Evolutionary conservation across 192 early-diverging fungal species (phyloP), one percentile per base, ranked within the genome.

Genomic region (Coemansia javaensis): DNA sequence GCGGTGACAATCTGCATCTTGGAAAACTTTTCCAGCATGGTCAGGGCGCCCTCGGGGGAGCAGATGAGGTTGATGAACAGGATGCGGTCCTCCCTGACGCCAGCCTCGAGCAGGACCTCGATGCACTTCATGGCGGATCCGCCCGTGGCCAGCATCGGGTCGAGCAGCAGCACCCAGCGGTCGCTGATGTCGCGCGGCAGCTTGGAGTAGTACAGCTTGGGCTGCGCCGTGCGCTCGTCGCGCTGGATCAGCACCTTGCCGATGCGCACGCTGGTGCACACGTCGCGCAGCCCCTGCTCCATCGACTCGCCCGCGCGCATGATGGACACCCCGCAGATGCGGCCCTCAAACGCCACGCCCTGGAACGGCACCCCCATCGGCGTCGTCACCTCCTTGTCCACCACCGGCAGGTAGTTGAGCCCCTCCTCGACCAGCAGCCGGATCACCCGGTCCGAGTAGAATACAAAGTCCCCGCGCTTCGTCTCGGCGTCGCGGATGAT

Each of bases 121-220:
- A 93, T 83, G 28, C 90, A 91, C 66, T 94, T 89, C 60, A 87
- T 88, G 6, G 91, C 93, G 21, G 90, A 93, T 25, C 93, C 93
- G 15, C 93, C 93, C 23, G 93, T 97, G 12, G 91, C 91, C 83
- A 97, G 83, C 93, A 97, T 97, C 20, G 93, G 93, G 50, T 97
- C 93, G 15, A 97, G 78, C 21, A 97, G 75, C 33, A 97, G 65
- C 38, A 88, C 86, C 71, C 82, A 92, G 40, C 91, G 83, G 32
- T 79, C 73, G 3, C 80, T 75, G 49, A 92, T 90, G 56, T 93
- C 93, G 44, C 82, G 82, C 24, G 93, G 93, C 22, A 97, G 77
- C 68, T 97, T 97, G 7, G 87, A 81, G 60, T 97, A 97, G 71
- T 85, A 97, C 36, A 97, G 78, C 79, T 88, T 88, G 10, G 93